Base-by-base conservation (phyloP, 768 basidiomycete genomes). In the Ramaria sp. region DNA sequence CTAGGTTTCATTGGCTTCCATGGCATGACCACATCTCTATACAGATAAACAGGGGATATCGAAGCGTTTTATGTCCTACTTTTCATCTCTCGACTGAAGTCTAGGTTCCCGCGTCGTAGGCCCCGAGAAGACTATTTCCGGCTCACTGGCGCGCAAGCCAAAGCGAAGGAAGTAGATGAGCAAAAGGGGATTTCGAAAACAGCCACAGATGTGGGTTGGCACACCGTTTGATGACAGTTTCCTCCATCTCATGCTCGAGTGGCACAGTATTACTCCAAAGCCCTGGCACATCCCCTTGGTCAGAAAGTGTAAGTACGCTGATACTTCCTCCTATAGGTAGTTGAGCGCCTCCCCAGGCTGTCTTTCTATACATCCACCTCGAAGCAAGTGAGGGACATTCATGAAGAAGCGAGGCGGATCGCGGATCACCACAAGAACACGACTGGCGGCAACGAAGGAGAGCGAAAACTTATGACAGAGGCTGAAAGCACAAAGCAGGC, bases 301-400 rank as follows among this genome's bases (percentile, higher is more conserved):
- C 79, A 84, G 72, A 83, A 80, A 64, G 88, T 96, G 58, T 70
- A 73, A 30, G 64, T 33, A 15, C 12, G 30, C 31, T 24, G 7
- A 12, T 15, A 15, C 9, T 43, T 46, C 42, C 27, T 33, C 13
- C 9, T 24, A 19, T 22, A 7, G 30, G 22, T 20, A 24, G 22
- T 19, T 30, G 5, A 54, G n/a, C 37, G 13, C 20, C 9, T 43
- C 41, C 31, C 1, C 51, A 13, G 59, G 10, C 24, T 47, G n/a
- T 19, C 71, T 1, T 97, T 96, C 75, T 97, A 96, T 75, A 95
- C 94, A 13, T 71, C 72, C 45, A 94, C 91, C 7, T 77, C 84
- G 19, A 97, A 96, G 73, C 89, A 94, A 69, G 84, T 91, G 27
- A 64, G 78, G 19, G 93, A 97, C 66, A 93, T 97, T 49, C 93